Base-by-base conservation (phyloP, 164 flowering plant genomes). In the Dillenia suffruticosa region DNA sequence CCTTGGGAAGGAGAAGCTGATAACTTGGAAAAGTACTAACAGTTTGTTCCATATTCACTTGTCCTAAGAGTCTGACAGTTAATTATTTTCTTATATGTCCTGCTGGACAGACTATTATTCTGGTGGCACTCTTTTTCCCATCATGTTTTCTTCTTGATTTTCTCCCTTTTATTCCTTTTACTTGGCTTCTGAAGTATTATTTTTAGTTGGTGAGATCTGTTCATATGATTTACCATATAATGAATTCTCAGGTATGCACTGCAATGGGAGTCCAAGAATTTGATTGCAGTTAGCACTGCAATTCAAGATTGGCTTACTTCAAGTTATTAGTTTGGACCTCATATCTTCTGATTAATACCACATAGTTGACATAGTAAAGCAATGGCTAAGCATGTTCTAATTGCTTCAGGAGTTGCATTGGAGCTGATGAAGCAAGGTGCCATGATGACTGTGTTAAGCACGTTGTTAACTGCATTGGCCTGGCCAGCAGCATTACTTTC, bases 301-400 rank as follows among this genome's bases (percentile, higher is more conserved):
- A 92, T 95, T 67, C 99, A 92, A 81, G 99, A 95, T 64, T 95
- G 94, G 94, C 79, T 95, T 58, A 87, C 97, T 65, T 89, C 97
- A 85, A 88, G 99, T 95, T 89, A 81, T 68, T 71, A 47, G 60
- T 67, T 71, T 69, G 46, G 58, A 56, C 61, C 50, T 32, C 19
- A 47, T 61, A n/a, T 43, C 63, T 67, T 8, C 15, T 65, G 10
- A 16, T 59, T 40, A 58, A 17, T n/a, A 62, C 49, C 32, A 58
- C 26, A 53, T 58, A 66, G 14, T 56, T 43, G 45, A 22, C 10
- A 17, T 50, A 12, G 48, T 46, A 17, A 40, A 44, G 44, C 16
- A 19, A 56, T 48, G 12, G 7, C 9, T 8, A 60, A 26, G 52
- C 47, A 1, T 15, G 54, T 63, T 49, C n/a, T 44, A 26, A 32